Base-by-base conservation (phyloP, 78 protist genomes). In the Dictyostelium citrinum region DNA sequence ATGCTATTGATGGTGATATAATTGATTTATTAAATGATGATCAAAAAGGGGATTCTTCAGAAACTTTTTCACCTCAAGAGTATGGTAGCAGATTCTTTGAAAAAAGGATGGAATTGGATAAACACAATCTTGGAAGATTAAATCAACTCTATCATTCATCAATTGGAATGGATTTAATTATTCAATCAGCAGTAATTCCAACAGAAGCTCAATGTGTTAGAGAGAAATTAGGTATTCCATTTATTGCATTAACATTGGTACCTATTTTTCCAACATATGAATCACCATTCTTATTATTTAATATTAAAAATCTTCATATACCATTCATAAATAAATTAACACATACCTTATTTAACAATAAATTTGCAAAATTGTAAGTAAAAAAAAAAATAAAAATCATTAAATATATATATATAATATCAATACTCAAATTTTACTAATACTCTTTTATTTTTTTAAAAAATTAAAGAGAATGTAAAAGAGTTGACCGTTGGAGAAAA, bases 151-250 rank as follows among this genome's bases (percentile, higher is more conserved):
- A 64, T 64, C 8, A 1, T 27, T 64, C 72, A 17, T 20, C 88
- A 0, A 31, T 33, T 16, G 88, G 77, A 5, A 64, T 64, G 64
- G 88, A 81, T 81, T 24, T 81, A 24, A 81, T 81, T n/a, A 24
- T 81, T 17, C 58, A 72, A 81, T 39, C 75, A 0, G 41, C 55
- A 12, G 24, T 81, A 60, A 39, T 37, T 27, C 20, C 70, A 8
- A 41, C 78, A 9, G 88, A 81, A 27, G 77, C 71, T 9, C 16
- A 58, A n/a, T 81, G 41, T 5, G 20, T 81, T 10, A 14, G 31
- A 58, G 88, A 81, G 20, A 81, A 81, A 24, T 27, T 81, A 37
- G 43, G 43, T 27, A 81, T 81, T 24, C 88, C 88, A 11, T 46
- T 41, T 24, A 41, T 81, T 10, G 35, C 77, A 0, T 24, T 81